A percentile compares a stretch with the other conserved stretches of the same genome.
These are phyloP conservation scores for Calonectria fujianensis DNA, from an alignment of 2,329 filamentous ascomycete species.

Conservation along the genomic window DNA sequence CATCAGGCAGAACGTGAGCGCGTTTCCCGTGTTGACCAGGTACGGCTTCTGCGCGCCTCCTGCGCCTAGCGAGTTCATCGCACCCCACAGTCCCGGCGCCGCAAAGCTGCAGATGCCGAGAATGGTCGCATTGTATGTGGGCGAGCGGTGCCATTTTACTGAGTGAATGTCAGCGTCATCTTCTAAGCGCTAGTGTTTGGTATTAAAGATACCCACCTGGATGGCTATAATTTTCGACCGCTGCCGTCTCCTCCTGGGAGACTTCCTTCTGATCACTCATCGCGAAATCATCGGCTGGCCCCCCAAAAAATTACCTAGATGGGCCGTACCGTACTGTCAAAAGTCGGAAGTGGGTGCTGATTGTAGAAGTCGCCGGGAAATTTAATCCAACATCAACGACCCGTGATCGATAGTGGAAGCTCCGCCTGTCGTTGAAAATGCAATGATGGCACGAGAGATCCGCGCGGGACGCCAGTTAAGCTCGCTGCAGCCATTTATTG, in stretches of 20 bases:
- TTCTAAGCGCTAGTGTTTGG: neutral
- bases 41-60: constrained; percentile 76
- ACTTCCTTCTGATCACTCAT: constrained; percentile 27
- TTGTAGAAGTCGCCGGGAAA: no score
- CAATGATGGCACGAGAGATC: neutral
- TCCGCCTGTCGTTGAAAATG: neutral
- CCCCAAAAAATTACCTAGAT: no score
- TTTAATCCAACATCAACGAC: neutral
- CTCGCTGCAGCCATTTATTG: constrained; percentile 13
- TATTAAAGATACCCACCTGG: constrained; percentile 5
- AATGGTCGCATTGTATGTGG: constrained; percentile 56
- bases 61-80: constrained; percentile 56
- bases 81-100: constrained; percentile 55
- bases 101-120: constrained; percentile 56
- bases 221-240: constrained; percentile 17
- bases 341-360: no score
- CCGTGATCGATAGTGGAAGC: neutral
- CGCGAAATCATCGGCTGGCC: constrained; percentile 1
- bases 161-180: neutral
- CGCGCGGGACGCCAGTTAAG: neutral
- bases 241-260: constrained; percentile 8
- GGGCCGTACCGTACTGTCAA: neutral
- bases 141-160: constrained; percentile 54
- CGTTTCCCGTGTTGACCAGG: constrained; percentile 76
- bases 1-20: constrained; percentile 69